These are phyloP conservation scores for Sporisorium reilianum DNA, from an alignment of 1,284 basidiomycete genomes.

Conservation along the genomic window DNA sequence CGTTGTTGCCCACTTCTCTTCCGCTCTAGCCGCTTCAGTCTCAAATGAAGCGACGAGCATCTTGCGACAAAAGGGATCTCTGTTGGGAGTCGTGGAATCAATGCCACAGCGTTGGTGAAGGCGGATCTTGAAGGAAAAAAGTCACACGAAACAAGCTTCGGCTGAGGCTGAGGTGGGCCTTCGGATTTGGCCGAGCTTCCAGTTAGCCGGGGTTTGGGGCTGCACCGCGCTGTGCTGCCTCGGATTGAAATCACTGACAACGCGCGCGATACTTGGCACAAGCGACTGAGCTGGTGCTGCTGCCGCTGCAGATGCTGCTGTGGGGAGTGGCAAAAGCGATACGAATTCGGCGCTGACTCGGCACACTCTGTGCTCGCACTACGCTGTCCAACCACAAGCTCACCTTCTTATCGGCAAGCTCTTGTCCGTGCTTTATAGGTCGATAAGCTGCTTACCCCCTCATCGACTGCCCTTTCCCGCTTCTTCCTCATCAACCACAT, in stretches of 20 bases:
- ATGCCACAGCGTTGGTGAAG: background rate
- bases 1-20: background rate
- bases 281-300: background rate
- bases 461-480: background rate
- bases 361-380: background rate
- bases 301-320: background rate
- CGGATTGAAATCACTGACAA: background rate
- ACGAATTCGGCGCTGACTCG: background rate
- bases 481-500: constrained; percentile 2
- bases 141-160: background rate
- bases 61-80: too few relatives aligned
- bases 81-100: background rate
- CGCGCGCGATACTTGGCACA: background rate
- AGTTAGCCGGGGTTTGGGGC: background rate
- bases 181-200: background rate
- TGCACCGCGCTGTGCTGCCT: background rate
- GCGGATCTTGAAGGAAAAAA: background rate
- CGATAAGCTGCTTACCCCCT: background rate
- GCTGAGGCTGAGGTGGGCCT: background rate
- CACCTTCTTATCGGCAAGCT: background rate
- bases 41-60: background rate
- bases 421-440: too few relatives aligned
- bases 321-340: background rate
- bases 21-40: background rate
- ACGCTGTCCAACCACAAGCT: background rate